Conservation (phyloP, 192 early-diverging fungal genomes). For the Pilobolus umbonatus region DNA sequence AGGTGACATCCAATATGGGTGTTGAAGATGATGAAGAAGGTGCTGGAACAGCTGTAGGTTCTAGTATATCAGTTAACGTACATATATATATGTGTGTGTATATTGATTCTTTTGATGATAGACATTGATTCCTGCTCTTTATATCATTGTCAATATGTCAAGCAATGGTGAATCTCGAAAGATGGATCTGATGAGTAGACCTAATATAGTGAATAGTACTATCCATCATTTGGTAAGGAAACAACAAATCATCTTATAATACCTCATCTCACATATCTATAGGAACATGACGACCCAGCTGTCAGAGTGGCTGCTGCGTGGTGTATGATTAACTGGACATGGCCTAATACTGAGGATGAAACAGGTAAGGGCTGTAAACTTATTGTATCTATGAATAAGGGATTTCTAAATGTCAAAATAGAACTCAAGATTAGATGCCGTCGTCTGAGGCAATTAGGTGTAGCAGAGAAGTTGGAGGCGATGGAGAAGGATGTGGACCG, state of each 20-base stretch:
- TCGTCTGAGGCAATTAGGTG: conserved; percentile 47
- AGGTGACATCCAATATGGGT: conserved; percentile 38
- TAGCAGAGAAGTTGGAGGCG: conserved; percentile 50
- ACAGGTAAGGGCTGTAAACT: background rate
- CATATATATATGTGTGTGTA: conserved; percentile 22
- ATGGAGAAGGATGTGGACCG: conserved; percentile 54
- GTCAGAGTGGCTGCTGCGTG: conserved; percentile 65
- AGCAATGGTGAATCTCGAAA: conserved; percentile 63
- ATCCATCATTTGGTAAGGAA: conserved; percentile 40
- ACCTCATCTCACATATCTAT: background rate
- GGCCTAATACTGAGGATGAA: conserved; percentile 50
- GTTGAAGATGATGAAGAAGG: conserved; percentile 18
- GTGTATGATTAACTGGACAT: conserved; percentile 74
- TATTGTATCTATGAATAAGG: background rate
- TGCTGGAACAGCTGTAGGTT: conserved; percentile 9
- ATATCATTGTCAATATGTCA: conserved; percentile 68
- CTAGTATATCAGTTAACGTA: too few species aligned
- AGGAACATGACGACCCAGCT: conserved; percentile 50
- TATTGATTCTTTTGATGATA: conserved; percentile 15
- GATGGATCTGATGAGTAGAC: conserved; percentile 50
- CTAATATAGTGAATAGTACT: conserved; percentile 44
- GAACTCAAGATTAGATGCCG: conserved; percentile 42
- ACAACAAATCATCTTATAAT: background rate
- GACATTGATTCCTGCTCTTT: conserved; percentile 48
- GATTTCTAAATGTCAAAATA: background rate